Conservation (phyloP, 805 yeast genomes). For the Saccharomycopsis fermentans region DNA sequence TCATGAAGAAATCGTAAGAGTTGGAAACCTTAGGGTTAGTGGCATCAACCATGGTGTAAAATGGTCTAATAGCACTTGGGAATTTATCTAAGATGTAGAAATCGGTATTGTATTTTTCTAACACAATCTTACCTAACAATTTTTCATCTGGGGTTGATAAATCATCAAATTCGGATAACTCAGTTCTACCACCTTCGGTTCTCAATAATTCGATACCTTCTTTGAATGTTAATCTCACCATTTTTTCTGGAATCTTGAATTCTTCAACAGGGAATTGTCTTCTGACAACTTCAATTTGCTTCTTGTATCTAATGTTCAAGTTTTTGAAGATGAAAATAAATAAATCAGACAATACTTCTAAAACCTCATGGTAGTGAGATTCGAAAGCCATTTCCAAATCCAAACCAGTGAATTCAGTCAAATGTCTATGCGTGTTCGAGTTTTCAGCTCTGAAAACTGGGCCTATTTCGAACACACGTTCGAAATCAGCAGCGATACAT, state of each 20-base stretch:
- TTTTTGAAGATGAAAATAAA: conserved; percentile 83
- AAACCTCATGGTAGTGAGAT: conserved; percentile 93
- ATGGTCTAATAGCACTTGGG: conserved; percentile 95
- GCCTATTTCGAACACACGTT: conserved; percentile 89
- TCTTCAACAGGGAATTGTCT: conserved; percentile 96
- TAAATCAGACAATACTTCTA: conserved; percentile 53
- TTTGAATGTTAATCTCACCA: conserved; percentile 81
- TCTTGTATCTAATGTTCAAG: conserved; percentile 66
- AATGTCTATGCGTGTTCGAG: conserved; percentile 97
- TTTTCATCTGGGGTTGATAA: conserved; percentile 91
- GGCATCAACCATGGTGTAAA: conserved; percentile 98
- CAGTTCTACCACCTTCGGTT: conserved; percentile 78
- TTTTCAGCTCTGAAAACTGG: conserved; percentile 99
- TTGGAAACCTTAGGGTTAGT: conserved; percentile 87
- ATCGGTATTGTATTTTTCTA: conserved; percentile 93
- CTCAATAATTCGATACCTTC: conserved; percentile 85
- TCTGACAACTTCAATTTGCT: conserved; percentile 83
- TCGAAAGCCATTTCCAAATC: conserved; percentile 98
- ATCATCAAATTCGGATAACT: conserved; percentile 70
- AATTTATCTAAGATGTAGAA: conserved; percentile 96
- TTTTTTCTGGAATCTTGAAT: conserved; percentile 86
- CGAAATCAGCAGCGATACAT: conserved; percentile 96
- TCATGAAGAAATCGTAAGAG: conserved; percentile 98
- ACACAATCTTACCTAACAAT: conserved; percentile 79
- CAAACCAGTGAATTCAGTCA: conserved; percentile 97